Evolutionary conservation across 805 yeast genomes (phyloP), one percentile per base, ranked within the genome.

Genomic region (Ascoidea rubescens): DNA sequence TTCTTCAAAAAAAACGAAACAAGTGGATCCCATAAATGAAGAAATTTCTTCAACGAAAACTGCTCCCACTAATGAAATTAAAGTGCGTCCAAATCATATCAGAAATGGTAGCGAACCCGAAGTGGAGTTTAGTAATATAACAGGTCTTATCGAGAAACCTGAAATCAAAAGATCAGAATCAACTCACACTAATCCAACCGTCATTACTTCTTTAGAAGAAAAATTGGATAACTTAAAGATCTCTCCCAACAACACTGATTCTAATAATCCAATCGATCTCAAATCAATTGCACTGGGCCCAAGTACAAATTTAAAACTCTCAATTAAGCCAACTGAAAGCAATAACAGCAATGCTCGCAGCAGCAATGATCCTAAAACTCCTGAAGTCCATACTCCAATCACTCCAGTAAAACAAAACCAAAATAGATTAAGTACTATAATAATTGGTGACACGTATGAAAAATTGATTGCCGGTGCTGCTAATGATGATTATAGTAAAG

Each of bases 101-200:
- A 30, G n/a, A 8, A 31, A 48, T 32, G 49, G 49, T 14, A 51
- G 48, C 49, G 56, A 54, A 6, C 50, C 54, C 5, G 52, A 46
- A 31, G n/a, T 54, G 14, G 56, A 51, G 12, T 49, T 54, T 31
- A 54, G 52, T 30, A 49, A 46, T 31, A 52, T 52, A 33, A 51
- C 51, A 48, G 50, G 50, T 31, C 16, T 28, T 16, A 50, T 37
- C 14, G 43, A 37, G 14, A 37, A 8, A 10, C 43, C 43, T 2
- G 14, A 37, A 10, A 37, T 37, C 14, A 37, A 37, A 10, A 37
- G 43, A 37, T 10, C 8, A 2, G 14, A 37, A 10, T 37, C 43
- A 37, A 37, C 14, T 37, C 8, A 14, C 8, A 37, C 43, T 37
- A 37, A 37, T 37, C 8, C 14, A 10, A 10, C 43, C 4, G 43